Base-by-base conservation (phyloP, 2,329 filamentous ascomycete genomes). In the Mollisiaceae sp. region DNA sequence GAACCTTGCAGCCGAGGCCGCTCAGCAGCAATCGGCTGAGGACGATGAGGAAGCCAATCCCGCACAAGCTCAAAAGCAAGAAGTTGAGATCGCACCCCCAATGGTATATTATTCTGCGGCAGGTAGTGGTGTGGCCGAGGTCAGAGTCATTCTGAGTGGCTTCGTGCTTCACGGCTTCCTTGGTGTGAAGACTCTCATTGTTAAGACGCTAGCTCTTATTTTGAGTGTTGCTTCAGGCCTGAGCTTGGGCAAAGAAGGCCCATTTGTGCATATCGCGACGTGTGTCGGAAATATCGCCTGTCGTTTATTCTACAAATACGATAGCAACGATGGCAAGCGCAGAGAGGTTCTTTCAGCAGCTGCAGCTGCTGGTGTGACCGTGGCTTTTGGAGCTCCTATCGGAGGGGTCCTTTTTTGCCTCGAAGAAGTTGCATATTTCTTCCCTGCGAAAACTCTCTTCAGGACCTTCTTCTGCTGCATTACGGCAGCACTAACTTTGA, bases 401-500 rank as follows among this genome's bases (percentile, higher is more conserved):
- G 93, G 93, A 9, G 94, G 94, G 60, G 93, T 97, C 1, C 83
- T 98, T 2, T 98, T 98, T 78, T 93, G 93, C 39, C 79, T 98
- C 36, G 95, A 99, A 78, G 95, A 98, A 83, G 94, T 98, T 68
- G 88, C 92, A 71, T 98, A 98, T 78, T 98, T 98, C 78, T 98
- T 98, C 77, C 94, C 95, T 0, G 93, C 94, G 6, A 98, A 99
- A 80, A 98, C 94, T 0, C 85, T 99, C 9, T 99, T 99, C 81
- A 85, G 95, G 61, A 98, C 95, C 0, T 99, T 99, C 78, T 98
- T 98, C 79, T 98, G 94, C 81, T 98, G 94, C 78, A 98, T 98
- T 72, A 90, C 91, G 38, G 94, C 95, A 1, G 93, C 95, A 0
- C 79, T 99, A 39, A 94, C 94, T 1, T 82, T 99, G 71, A 97